These are phyloP conservation scores for Globisporangium lucens DNA, from an alignment of 352 stramenopile genomes.

Conservation along the genomic window DNA sequence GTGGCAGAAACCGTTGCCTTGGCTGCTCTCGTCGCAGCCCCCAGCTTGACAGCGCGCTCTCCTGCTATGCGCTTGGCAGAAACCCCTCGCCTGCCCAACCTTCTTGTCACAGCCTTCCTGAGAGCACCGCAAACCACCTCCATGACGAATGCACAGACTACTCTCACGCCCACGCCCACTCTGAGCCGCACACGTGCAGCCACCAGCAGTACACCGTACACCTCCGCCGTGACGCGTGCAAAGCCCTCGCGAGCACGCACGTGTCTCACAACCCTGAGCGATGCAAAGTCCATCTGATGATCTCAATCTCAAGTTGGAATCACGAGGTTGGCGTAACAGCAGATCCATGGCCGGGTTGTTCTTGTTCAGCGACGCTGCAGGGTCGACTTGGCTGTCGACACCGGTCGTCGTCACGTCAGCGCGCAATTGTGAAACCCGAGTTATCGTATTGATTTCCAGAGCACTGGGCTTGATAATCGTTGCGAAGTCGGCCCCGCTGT, in stretches of 20 bases:
- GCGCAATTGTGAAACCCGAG: not conserved
- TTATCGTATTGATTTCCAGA: not conserved
- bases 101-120: not conserved
- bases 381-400: not conserved
- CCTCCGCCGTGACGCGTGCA: not conserved
- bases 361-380: not conserved
- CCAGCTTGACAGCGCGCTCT: conserved; percentile 45
- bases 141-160: not conserved
- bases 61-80: conserved; percentile 81
- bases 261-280: not conserved
- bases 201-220: not conserved
- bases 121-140: not conserved
- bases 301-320: not conserved
- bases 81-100: conserved; percentile 55
- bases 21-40: not conserved
- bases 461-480: not conserved
- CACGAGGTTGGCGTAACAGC: not conserved
- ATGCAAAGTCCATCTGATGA: not conserved
- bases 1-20: not conserved
- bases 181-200: not conserved
- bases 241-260: not conserved
- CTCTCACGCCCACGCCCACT: not conserved
- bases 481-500: too few relatives aligned
- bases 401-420: not conserved
- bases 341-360: not conserved